A percentile compares a stretch with the other conserved stretches of the same genome.
phyloP scores from a whole-genome alignment of 202 grass and related monocot species.

The Zizania palustris region DNA sequence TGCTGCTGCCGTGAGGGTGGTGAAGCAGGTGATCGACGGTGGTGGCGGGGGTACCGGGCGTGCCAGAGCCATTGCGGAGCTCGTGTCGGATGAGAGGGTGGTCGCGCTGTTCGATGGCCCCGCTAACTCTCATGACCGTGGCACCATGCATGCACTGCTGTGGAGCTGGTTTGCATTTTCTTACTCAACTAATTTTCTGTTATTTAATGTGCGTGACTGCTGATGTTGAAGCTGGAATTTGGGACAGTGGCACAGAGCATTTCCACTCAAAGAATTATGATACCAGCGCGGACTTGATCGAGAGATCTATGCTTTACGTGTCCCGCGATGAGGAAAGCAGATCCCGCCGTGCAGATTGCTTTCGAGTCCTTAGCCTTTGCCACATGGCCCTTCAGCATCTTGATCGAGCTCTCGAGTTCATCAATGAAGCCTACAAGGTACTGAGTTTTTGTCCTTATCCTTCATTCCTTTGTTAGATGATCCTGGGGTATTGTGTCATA shows the following conservation, averaged over 20 bases:
- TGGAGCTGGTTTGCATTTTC: constrained; percentile 76
- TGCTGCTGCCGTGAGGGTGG: constrained; percentile 64
- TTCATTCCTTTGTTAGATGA: constrained; percentile 28
- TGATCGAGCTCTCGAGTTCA: constrained; percentile 83
- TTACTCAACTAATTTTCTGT: constrained; percentile 31
- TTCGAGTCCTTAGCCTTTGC: constrained; percentile 80
- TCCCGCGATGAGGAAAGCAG: constrained; percentile 73
- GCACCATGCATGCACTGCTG: constrained; percentile 79
- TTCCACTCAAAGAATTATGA: constrained; percentile 76
- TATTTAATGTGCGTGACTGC: constrained; percentile 9
- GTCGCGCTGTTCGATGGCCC: constrained; percentile 64
- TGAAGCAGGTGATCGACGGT: constrained; percentile 63
- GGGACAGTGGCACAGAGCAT: constrained; percentile 71
- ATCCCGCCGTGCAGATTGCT: constrained; percentile 70
- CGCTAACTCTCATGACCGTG: constrained; percentile 55
- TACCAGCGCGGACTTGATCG: constrained; percentile 64
- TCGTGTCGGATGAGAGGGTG: constrained; percentile 79
- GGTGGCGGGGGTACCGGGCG: constrained; percentile 41
- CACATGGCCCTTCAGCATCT: constrained; percentile 70
- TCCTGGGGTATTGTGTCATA: constrained; percentile 41
- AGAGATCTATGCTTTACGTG: constrained; percentile 94
- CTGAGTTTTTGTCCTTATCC: constrained; percentile 15
- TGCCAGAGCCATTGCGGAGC: constrained; percentile 62
- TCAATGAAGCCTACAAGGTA: constrained; percentile 82
- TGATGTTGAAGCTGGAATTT: constrained; percentile 35